Base-by-base conservation (phyloP, 179 eudicot species). In the Gypsophila paniculata region DNA sequence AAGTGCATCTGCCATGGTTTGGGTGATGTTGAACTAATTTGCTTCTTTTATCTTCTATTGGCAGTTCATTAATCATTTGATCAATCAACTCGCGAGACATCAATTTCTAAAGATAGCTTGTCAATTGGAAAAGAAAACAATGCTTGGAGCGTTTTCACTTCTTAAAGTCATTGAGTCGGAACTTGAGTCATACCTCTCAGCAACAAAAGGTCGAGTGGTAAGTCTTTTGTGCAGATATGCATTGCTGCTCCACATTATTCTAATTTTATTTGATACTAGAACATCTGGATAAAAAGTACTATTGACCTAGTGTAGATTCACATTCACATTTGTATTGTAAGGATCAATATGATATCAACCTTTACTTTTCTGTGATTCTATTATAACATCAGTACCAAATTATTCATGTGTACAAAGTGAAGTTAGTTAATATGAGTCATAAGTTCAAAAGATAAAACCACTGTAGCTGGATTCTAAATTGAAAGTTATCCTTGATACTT, bases 181-280 rank as follows among this genome's bases (percentile, higher is more conserved):
- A 84, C 89, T 94, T 68, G 97, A 92, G 65, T 90, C 88, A 22
- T 94, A 90, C 83, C 79, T 94, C 44, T 92, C 90, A 55, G 88
- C 99, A 70, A 84, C 95, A 64, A 91, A 81, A 81, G 90, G 99
- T 53, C 88, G 99, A 78, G 95, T 94, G 92, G 99, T 94, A 94
- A 60, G 90, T 70, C 49, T 65, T 14, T n/a, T 44, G 13, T 29
- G 68, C 19, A 39, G 17, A 55, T 54, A 53, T 61, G n/a, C n/a
- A n/a, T n/a, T n/a, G n/a, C n/a, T n/a, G n/a, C n/a, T n/a, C n/a
- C 51, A 42, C 3, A 11, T 29, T 18, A 29, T 51, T 3, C 51
- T 48, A 8, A 57, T 25, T 2, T 2, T 62, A 29, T 5, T 25
- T 77, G n/a, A n/a, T n/a, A 61, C 57, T 34, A 15, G 11, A 17